Base-by-base conservation (phyloP, 148 eudicot species). In the Rhododendron ferrugineum region DNA sequence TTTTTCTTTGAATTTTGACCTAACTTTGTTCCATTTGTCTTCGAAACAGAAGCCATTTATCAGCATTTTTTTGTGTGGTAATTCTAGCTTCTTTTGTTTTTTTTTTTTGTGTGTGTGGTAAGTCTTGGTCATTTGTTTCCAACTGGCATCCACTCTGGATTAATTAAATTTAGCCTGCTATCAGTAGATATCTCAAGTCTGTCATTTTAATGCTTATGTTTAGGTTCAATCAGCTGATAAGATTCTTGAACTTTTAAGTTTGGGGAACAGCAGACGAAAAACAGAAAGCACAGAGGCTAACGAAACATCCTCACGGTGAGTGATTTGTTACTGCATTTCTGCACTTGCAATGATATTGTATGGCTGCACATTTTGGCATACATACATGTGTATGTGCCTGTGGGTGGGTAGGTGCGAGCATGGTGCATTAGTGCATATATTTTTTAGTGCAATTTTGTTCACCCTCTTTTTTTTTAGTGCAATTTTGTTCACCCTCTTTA, bases 191-290 rank as follows among this genome's bases (percentile, higher is more conserved):
- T 86, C 46, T 50, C 64, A 22, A 32, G 62, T 80, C 42, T 36
- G 50, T 26, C 76, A 56, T 70, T 62, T 80, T 47, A 66, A 64
- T 86, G 54, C 84, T 42, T 84, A 22, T 88, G n/a, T 87, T 81
- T 88, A 95, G 98, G 98, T 95, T 64, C 91, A 93, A 82, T 91
- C 98, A 34, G 92, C 98, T 85, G 94, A 92, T 87, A 95, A 81
- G 91, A 95, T 95, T 83, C 98, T 95, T 83, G 98, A 93, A 85
- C 98, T 95, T 82, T 86, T 93, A 86, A 92, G 93, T 86, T 68
- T 95, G 91, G 98, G 98, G 62, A 95, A 93, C 87, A 93, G 96
- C 86, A 92, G 98, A 79, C 90, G 98, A 44, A 95, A 95, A 91
- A 93, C 96, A 77, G 98, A 95, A 84, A 92, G 96, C 88, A 95